A percentile compares a stretch with the other conserved stretches of the same genome.
Evolutionary conservation across 2,329 filamentous ascomycete genomes (phyloP).

Genomic region (Cladosporium sp.): DNA sequence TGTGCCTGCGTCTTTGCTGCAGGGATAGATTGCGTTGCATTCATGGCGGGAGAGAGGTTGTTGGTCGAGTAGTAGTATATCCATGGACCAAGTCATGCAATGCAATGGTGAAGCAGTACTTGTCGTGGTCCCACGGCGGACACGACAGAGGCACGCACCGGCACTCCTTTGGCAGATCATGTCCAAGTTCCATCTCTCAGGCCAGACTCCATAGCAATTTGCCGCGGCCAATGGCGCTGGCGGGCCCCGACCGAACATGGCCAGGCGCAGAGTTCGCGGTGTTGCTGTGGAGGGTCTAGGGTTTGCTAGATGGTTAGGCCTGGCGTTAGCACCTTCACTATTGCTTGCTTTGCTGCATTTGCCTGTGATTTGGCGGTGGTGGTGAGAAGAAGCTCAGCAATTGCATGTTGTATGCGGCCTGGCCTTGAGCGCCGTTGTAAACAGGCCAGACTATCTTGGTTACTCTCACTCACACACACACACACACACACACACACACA

Average conservation of each 20-base stretch:
- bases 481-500: not conserved
- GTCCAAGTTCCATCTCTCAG: not conserved
- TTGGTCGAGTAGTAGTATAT: too few species aligned
- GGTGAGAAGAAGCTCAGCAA: slow-evolving; percentile 2
- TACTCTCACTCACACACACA: too few species aligned
- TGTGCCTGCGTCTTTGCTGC: not conserved
- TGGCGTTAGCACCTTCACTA: not conserved
- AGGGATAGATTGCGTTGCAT: not conserved
- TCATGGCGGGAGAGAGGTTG: not conserved
- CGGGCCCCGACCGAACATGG: not conserved
- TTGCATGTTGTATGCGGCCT: not conserved
- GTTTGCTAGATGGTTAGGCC: not conserved
- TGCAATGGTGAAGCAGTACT: not conserved
- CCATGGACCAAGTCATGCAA: not conserved
- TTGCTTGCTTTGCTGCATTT: not conserved
- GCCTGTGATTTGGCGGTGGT: not conserved
- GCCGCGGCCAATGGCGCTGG: slow-evolving; percentile 1
- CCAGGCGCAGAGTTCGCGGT: slow-evolving; percentile 9
- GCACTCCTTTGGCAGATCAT: not conserved
- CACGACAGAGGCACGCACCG: not conserved
- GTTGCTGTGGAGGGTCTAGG: slow-evolving; percentile 5
- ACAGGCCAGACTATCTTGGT: too few species aligned
- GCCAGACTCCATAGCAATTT: slow-evolving; percentile 16
- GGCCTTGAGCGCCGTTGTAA: not conserved
- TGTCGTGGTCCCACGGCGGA: not conserved